phyloP scores from a whole-genome alignment of 805 yeast genomes.

The Starmerella bombicola region DNA sequence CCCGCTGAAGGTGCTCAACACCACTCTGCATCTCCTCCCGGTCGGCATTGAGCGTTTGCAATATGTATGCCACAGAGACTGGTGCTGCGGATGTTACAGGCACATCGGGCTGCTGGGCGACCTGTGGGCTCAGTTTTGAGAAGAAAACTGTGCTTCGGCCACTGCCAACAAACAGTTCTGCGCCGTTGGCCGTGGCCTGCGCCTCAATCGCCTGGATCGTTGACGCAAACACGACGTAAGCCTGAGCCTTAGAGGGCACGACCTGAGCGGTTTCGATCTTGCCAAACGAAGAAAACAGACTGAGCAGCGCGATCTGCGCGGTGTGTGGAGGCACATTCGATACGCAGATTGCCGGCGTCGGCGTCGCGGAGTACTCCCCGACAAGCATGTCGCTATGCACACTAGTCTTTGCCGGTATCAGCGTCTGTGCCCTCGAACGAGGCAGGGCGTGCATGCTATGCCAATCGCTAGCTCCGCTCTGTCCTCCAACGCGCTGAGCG shows the following conservation, averaged over 20 bases:
- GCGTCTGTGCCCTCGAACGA: conserved; percentile 8
- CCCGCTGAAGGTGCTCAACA: conserved; percentile 25
- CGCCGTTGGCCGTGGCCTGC: conserved; percentile 63
- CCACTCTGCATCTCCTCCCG: conserved; percentile 24
- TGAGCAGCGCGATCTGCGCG: conserved; percentile 44
- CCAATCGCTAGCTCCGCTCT: not conserved
- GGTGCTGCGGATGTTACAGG: conserved; percentile 14
- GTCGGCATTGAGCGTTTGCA: conserved; percentile 29
- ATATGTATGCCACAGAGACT: conserved; percentile 23
- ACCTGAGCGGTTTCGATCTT: conserved; percentile 48
- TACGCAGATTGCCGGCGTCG: conserved; percentile 50
- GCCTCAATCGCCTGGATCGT: conserved; percentile 71
- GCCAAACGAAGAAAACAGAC: conserved; percentile 53
- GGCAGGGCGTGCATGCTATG: conserved; percentile 8
- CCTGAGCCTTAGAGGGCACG: conserved; percentile 35
- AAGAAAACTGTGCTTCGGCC: conserved; percentile 64
- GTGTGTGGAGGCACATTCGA: conserved; percentile 62
- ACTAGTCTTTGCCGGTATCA: too few relatives aligned
- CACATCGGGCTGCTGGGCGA: not conserved
- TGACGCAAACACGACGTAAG: conserved; percentile 58
- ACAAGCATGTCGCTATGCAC: too few relatives aligned
- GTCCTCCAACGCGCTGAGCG: not conserved
- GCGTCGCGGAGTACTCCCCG: conserved; percentile 20
- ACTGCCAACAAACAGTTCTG: conserved; percentile 71
- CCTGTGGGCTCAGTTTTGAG: conserved; percentile 46